Conservation (phyloP, 2,329 filamentous ascomycete genomes). For the Trichoderma sp. region DNA sequence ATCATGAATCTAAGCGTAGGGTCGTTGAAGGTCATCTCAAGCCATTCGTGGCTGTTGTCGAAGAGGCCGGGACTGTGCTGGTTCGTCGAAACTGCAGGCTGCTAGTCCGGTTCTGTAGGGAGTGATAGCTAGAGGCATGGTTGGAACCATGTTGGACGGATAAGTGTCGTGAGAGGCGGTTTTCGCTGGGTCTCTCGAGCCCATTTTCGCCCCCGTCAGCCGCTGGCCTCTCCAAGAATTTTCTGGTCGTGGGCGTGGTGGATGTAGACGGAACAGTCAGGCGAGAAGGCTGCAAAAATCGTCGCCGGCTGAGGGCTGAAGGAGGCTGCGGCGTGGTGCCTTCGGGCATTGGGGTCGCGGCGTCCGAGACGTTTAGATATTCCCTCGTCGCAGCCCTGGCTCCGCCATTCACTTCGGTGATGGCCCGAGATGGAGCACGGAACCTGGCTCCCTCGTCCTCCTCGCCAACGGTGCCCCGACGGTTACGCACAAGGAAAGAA, state of each 20-base stretch:
- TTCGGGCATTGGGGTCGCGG: conserved; percentile 41
- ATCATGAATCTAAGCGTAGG: conserved; percentile 26
- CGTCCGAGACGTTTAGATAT: conserved; percentile 35
- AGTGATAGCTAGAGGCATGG: conserved; percentile 31
- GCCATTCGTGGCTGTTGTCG: conserved; percentile 45
- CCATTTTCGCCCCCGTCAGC: conserved; percentile 49
- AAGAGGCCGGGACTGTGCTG: conserved; percentile 43
- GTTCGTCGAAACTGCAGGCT: conserved; percentile 50
- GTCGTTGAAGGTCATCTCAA: conserved; percentile 47
- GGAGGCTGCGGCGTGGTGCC: conserved; percentile 44
- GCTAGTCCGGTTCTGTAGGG: conserved; percentile 48
- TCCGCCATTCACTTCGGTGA: conserved; percentile 55
- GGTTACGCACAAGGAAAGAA: conserved; percentile 49
- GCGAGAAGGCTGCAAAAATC: conserved; percentile 52
- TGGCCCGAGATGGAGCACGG: conserved; percentile 60
- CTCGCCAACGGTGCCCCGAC: conserved; percentile 51
- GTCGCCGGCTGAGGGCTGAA: conserved; percentile 56
- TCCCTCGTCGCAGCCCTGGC: conserved; percentile 40
- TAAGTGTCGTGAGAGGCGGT: conserved; percentile 44
- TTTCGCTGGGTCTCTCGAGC: conserved; percentile 34
- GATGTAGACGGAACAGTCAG: conserved; percentile 46
- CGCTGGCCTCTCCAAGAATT: conserved; percentile 53
- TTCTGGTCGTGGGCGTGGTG: conserved; percentile 44
- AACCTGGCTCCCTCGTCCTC: conserved; percentile 55
- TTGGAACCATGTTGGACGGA: conserved; percentile 45